Base-by-base conservation (phyloP, 2,329 filamentous ascomycete genomes). In the Phialemoniopsis sp. region DNA sequence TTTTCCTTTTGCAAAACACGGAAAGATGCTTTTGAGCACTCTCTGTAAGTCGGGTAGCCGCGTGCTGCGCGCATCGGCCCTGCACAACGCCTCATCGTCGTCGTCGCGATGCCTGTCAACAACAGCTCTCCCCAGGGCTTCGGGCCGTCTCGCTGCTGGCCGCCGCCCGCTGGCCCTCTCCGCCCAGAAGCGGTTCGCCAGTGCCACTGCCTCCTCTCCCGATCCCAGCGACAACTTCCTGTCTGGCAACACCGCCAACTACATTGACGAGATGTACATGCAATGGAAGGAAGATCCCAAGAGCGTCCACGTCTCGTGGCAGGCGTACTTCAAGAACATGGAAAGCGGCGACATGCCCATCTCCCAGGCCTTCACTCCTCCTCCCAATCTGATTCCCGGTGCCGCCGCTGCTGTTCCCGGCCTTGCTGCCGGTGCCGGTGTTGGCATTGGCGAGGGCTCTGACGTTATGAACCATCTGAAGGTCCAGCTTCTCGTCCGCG, bases 261-360 rank as follows among this genome's bases (percentile, higher is more conserved):
- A 98, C 72, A 89, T 98, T 62, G 93, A 98, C 66, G 93, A 96
- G 74, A 98, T 98, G 93, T 98, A 98, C 69, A 74, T 96, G 72
- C 83, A 90, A 62, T 98, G 93, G 93, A 95, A 91, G 70, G 76
- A 87, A 49, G 89, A 98, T 56, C 90, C 93, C 38, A 78, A 82
- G 56, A 95, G 88, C 60, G 93, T 98, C 43, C 93, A 98, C 68
- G 78, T 95, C 56, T 98, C 93, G 63, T 98, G 93, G 93, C 91
- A 95, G 72, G 84, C 94, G 61, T 98, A 98, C 78, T 98, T 98
- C 79, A 88, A 84, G 72, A 98, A 98, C 72, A 96, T 98, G 87
- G 93, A 98, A 74, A 87, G 82, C 51, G 93, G 93, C 63, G 87
- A 93, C 58, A 97, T 98, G 89, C 91, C 91, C 60, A 89, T 95